A percentile compares a stretch with the other conserved stretches of the same genome.
Evolutionary conservation across 2,329 filamentous ascomycete genomes (phyloP).

Genomic region (Pseudogymnoascus sp.): DNA sequence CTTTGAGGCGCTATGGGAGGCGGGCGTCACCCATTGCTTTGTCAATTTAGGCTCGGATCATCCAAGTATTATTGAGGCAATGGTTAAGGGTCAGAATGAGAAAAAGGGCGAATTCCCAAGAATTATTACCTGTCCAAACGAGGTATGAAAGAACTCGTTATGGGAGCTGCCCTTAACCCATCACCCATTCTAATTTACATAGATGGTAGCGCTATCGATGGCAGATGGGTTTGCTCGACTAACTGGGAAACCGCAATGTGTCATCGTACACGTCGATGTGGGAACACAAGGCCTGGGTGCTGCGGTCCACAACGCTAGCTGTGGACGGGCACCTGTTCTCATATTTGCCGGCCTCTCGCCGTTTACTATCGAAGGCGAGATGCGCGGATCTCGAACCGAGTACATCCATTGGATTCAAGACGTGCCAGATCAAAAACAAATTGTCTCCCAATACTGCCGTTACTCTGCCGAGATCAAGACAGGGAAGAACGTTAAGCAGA

Average conservation of each 20-base stretch:
- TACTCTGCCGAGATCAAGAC: constrained; percentile 65
- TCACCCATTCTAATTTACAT: neutral
- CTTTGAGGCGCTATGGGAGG: constrained; percentile 66
- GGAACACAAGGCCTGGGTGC: constrained; percentile 70
- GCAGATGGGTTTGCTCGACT: constrained; percentile 66
- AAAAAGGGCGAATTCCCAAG: constrained; percentile 53
- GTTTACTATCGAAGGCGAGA: constrained; percentile 65
- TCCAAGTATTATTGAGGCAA: constrained; percentile 64
- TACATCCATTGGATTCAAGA: constrained; percentile 78
- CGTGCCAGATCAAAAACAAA: constrained; percentile 66
- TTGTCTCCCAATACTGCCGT: constrained; percentile 65
- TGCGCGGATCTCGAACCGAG: constrained; percentile 61
- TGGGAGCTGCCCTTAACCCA: neutral
- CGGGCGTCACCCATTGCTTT: constrained; percentile 46
- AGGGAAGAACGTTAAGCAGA: constrained; percentile 67
- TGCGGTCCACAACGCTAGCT: constrained; percentile 65
- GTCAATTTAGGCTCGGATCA: constrained; percentile 58
- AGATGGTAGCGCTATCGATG: constrained; percentile 72
- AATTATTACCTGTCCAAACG: constrained; percentile 66
- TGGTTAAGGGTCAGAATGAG: constrained; percentile 64
- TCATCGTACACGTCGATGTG: constrained; percentile 68
- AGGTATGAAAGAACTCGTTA: constrained; percentile 37
- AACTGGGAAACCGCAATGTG: constrained; percentile 60
- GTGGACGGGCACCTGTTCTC: constrained; percentile 59
- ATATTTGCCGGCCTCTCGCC: constrained; percentile 71